A percentile compares a stretch with the other conserved stretches of the same genome.
Conservation (phyloP, 2,329 filamentous ascomycete species). For the Talaromyces funiculosus region DNA sequence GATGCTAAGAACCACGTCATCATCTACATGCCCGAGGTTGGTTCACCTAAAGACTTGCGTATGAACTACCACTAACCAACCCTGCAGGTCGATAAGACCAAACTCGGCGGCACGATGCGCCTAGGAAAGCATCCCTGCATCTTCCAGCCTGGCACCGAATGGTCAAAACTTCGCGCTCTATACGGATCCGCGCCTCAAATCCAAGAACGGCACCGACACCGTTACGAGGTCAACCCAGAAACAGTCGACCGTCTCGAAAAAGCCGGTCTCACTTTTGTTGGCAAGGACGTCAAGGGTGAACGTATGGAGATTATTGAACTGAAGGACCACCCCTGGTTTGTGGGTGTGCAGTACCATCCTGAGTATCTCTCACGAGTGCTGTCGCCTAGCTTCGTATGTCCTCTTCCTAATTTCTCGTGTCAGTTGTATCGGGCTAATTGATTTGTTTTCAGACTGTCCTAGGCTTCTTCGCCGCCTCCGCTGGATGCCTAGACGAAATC, state of each 20-base stretch:
- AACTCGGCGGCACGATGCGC: constrained; percentile 81
- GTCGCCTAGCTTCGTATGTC: constrained; percentile 49
- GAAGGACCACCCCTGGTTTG: constrained; percentile 76
- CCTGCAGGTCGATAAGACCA: constrained; percentile 56
- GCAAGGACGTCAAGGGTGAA: constrained; percentile 70
- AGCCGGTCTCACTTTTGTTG: constrained; percentile 68
- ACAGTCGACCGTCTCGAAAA: constrained; percentile 64
- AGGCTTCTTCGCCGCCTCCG: constrained; percentile 46
- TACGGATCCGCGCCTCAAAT: constrained; percentile 55
- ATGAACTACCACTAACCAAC: background rate
- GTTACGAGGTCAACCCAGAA: constrained; percentile 84
- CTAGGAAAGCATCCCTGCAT: constrained; percentile 68
- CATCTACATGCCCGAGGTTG: constrained; percentile 80
- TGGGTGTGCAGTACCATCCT: constrained; percentile 83
- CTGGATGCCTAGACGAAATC: constrained; percentile 56
- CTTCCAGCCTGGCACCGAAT: constrained; percentile 71
- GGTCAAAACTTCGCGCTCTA: constrained; percentile 69
- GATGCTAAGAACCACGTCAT: constrained; percentile 56
- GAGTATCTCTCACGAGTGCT: constrained; percentile 72
- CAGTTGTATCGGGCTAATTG: background rate
- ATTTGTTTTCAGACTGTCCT: background rate
- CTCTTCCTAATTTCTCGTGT: background rate
- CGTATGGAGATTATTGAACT: constrained; percentile 81
- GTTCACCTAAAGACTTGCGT: background rate
- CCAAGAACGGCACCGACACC: constrained; percentile 75